Evolutionary conservation across 106 monocot species (phyloP).

Genomic region (Amphibolis antarctica): DNA sequence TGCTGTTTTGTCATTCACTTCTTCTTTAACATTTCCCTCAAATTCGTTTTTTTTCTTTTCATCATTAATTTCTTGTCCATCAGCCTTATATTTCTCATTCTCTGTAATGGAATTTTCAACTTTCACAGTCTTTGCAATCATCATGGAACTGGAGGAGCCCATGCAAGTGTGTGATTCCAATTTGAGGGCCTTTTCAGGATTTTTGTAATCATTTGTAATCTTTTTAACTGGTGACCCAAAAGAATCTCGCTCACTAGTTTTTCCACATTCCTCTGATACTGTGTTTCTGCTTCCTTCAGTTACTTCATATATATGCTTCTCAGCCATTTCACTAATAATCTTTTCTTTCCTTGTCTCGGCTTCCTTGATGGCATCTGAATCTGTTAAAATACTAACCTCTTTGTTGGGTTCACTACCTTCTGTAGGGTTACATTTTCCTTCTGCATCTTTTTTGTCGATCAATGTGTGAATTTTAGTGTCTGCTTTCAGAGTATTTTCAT

Average conservation of each 20-base stretch:
- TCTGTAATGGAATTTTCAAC: no score
- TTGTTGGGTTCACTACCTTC: not conserved
- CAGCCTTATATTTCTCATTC: no score
- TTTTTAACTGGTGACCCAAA: not conserved
- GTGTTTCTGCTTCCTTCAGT: not conserved
- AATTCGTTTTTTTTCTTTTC: no score
- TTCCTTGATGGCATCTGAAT: no score
- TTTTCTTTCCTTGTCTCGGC: not conserved
- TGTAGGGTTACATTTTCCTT: not conserved
- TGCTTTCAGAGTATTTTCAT: not conserved
- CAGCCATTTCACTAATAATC: not conserved
- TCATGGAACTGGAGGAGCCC: no score
- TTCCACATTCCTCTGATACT: not conserved
- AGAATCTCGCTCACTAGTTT: not conserved
- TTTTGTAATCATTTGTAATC: not conserved
- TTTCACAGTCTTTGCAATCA: no score
- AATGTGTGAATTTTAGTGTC: not conserved
- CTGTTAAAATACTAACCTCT: no score
- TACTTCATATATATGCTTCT: not conserved
- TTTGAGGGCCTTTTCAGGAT: not conserved
- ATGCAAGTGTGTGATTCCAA: not conserved
- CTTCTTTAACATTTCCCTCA: no score
- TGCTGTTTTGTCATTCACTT: no score
- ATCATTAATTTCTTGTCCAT: no score
- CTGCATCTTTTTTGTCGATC: not conserved